These are phyloP conservation scores for Colletotrichum liriopes DNA, from an alignment of 2,329 filamentous ascomycete species.

Conservation along the genomic window DNA sequence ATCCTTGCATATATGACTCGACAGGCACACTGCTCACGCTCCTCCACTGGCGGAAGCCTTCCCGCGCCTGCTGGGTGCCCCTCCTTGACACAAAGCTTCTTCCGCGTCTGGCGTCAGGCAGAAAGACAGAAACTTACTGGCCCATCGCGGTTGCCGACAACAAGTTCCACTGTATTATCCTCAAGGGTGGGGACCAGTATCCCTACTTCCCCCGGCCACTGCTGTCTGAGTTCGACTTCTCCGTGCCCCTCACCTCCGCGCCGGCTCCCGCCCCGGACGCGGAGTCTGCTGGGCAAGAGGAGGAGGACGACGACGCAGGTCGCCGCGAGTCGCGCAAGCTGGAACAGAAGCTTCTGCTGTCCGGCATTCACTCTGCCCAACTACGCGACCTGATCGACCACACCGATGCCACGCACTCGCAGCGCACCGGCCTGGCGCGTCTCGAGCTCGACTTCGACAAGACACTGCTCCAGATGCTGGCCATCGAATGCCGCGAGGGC, in stretches of 20 bases:
- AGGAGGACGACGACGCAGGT: constrained; percentile 51
- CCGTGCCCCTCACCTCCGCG: constrained; percentile 80
- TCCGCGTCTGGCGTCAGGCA: constrained; percentile 84
- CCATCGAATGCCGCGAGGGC: constrained; percentile 90
- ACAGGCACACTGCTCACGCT: constrained; percentile 90
- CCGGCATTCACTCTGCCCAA: constrained; percentile 80
- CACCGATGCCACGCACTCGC: constrained; percentile 74
- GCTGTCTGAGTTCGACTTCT: constrained; percentile 94
- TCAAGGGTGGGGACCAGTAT: constrained; percentile 94
- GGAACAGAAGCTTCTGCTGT: constrained; percentile 86
- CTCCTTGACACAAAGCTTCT: constrained; percentile 91
- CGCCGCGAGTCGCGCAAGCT: constrained; percentile 71
- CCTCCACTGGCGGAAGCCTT: constrained; percentile 89
- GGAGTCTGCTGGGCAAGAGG: constrained; percentile 50
- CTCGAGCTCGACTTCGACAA: constrained; percentile 92
- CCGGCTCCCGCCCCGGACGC: constrained; percentile 54
- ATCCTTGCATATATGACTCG: constrained; percentile 96
- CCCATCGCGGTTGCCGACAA: constrained; percentile 92
- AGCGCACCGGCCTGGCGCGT: constrained; percentile 77
- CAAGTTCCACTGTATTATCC: constrained; percentile 98
- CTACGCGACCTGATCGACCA: constrained; percentile 81
- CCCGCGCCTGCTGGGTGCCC: constrained; percentile 91
- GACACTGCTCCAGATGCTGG: constrained; percentile 88
- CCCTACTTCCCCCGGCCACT: constrained; percentile 93
- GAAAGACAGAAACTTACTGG: constrained; percentile 93